Evolutionary conservation across 768 basidiomycete species (phyloP), one percentile per base, ranked within the genome.

Genomic region (Fomitopsis pulvina): DNA sequence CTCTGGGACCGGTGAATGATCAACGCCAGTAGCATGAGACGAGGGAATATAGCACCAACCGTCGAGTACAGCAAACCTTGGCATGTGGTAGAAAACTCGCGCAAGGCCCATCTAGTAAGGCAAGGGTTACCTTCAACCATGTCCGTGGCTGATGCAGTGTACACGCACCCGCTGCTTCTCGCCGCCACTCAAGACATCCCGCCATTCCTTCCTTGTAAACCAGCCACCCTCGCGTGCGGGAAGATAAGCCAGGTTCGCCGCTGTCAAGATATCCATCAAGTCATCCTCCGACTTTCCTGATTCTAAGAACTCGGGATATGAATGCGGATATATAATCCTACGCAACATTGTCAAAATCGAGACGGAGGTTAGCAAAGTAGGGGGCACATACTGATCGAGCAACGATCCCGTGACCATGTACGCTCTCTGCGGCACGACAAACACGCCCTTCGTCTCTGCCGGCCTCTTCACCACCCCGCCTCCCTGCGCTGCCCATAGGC

Each of bases 171-270:
- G 68, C 67, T 98, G 95, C 68, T 96, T 97, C 77, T 97, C 95
- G 0, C 95, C 95, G 0, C 95, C 95, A 58, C 91, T 93, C 60
- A 95, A 69, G 40, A 97, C 91, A 68, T 96, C 92, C 55, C 92
- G 79, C 94, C 94, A 98, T 66, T 97, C 94, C 68, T 96, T 97
- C 61, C 85, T 70, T 24, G 91, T 86, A 52, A 73, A 74, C 82
- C 91, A 89, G 0, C 94, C 93, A 0, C 95, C 94, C 64, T 96
- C 95, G 24, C 95, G 70, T 40, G 77, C 77, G 2, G 91, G 87
- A 21, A 97, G 64, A 63, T 97, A 97, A 16, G 75, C 85, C 54
- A 98, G 65, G 66, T 89, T 89, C 10, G 86, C 93, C 53, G 80
- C 80, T 58, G 85, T 78, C 52, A 98, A 67, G 26, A 96, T 92